Base-by-base conservation (phyloP, 495 filamentous ascomycete species). In the Daldinia childiae region DNA sequence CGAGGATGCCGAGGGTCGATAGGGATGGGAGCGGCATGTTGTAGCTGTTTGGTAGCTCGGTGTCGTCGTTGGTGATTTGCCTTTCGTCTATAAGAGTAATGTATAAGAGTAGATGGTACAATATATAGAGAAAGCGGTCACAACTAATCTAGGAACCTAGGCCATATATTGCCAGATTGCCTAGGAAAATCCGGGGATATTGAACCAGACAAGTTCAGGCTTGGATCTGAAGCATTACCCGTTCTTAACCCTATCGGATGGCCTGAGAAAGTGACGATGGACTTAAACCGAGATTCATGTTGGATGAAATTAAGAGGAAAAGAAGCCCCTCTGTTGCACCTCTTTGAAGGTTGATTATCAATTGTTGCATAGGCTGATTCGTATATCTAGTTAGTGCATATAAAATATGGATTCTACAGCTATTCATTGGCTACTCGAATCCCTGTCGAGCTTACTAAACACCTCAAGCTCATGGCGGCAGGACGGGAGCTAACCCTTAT, bases 1-100 rank as follows among this genome's bases (percentile, higher is more conserved):
- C 66, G 79, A 86, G 64, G 77, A 87, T 73, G 80, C 79, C 76
- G n/a, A 80, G 27, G 55, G 64, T 68, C 8, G 73, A 41, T 56
- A 79, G 67, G 65, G 66, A 77, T 32, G 36, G 4, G 27, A 41
- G 14, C 3, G 39, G 45, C 68, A 66, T 71, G 5, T 60, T 62
- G 11, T 27, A n/a, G n/a, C 26, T 56, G 15, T 21, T 17, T 56
- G 27, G 50, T 26, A 9, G 21, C 11, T 29, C 11, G 24, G 7
- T 45, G 41, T 32, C 30, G 30, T 8, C 30, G 30, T 32, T 9
- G 30, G 6, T 30, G 29, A 4, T 27, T 4, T 27, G 29, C 29
- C 29, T 34, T 9, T 34, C 30, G 30, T 11, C 8, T 34, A 34
- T 34, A 34, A 34, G 30, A 34, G 8, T 9, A 11, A 34, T 34